Evolutionary conservation across 2,329 filamentous ascomycete species (phyloP).

Genomic region (Colletotrichum tanaceti): DNA sequence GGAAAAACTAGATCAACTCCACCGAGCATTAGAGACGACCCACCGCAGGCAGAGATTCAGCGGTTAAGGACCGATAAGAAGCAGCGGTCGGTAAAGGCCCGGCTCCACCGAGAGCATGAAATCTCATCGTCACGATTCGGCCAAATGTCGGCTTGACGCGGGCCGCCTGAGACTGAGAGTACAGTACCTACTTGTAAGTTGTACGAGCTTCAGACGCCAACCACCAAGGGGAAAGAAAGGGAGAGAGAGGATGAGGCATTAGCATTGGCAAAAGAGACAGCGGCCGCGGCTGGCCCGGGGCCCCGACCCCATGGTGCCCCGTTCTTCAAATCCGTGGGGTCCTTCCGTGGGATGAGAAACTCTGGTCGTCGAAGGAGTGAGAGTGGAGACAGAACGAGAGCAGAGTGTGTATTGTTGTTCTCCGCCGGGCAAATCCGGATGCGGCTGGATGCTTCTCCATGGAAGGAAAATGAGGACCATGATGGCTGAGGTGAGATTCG

Average conservation of each 20-base stretch:
- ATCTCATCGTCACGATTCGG: conserved; percentile 35
- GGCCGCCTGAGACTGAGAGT: conserved; percentile 18
- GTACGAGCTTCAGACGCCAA: conserved; percentile 1
- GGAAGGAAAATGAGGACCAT: conserved; percentile 29
- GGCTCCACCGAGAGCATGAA: conserved; percentile 40
- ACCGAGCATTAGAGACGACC: conserved; percentile 25
- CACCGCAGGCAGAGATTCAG: conserved; percentile 36
- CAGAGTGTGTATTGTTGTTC: background rate
- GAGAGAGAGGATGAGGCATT: background rate
- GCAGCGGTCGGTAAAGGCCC: conserved; percentile 35
- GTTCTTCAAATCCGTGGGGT: background rate
- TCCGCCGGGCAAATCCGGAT: conserved; percentile 32
- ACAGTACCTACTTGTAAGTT: too few relatives aligned
- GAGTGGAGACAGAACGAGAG: background rate
- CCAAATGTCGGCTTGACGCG: conserved; percentile 41
- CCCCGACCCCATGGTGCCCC: conserved; percentile 13
- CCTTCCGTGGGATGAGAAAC: background rate
- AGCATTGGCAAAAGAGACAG: background rate
- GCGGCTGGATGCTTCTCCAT: conserved; percentile 13
- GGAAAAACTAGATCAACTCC: conserved; percentile 33
- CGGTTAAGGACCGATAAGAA: conserved; percentile 41
- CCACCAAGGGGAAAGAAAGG: background rate
- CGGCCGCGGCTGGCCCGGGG: conserved; percentile 23
- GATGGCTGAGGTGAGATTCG: conserved; percentile 20
- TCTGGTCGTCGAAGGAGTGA: background rate